Evolutionary conservation across 164 flowering plant genomes (phyloP).

Genomic region (Sextonia rubra): DNA sequence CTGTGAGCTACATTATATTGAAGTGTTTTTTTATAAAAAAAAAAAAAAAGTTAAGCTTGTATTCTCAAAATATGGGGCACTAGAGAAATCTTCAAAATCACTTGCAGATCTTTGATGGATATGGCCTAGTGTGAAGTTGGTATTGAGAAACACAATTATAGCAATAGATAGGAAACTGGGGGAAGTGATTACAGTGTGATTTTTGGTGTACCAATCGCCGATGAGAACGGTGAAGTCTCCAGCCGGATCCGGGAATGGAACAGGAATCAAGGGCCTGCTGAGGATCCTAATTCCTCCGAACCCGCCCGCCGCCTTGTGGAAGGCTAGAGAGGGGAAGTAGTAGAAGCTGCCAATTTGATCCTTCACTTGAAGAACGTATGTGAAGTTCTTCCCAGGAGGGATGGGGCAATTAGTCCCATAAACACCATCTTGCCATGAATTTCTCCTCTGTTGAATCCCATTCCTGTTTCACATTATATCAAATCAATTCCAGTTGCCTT

Average conservation of each 20-base stretch:
- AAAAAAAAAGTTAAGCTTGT: too few relatives aligned
- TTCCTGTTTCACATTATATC: slow-evolving; percentile 37
- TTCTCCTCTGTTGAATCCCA: slow-evolving; percentile 73
- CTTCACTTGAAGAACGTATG: slow-evolving; percentile 70
- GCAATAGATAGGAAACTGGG: too few relatives aligned
- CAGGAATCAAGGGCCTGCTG: slow-evolving; percentile 56
- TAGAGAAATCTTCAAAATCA: too few relatives aligned
- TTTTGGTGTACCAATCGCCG: slow-evolving; percentile 69
- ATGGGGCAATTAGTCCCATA: slow-evolving; percentile 89
- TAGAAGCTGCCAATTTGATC: slow-evolving; percentile 87
- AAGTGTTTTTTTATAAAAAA: too few relatives aligned
- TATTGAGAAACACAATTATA: too few relatives aligned
- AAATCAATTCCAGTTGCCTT: neutral
- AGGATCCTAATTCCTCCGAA: slow-evolving; percentile 68
- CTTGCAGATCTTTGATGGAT: too few relatives aligned
- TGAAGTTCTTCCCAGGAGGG: slow-evolving; percentile 77
- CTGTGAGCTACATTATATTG: too few relatives aligned
- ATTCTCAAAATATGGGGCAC: too few relatives aligned
- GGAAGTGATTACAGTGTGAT: slow-evolving; percentile 41
- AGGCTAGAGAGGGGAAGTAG: slow-evolving; percentile 74
- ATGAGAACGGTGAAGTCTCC: slow-evolving; percentile 67
- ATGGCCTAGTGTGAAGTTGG: too few relatives aligned
- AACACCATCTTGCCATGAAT: slow-evolving; percentile 81
- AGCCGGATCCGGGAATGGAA: slow-evolving; percentile 67
- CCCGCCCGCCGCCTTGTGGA: slow-evolving; percentile 87